phyloP scores from a whole-genome alignment of 805 yeast genomes.

The Candida multigemmis region DNA sequence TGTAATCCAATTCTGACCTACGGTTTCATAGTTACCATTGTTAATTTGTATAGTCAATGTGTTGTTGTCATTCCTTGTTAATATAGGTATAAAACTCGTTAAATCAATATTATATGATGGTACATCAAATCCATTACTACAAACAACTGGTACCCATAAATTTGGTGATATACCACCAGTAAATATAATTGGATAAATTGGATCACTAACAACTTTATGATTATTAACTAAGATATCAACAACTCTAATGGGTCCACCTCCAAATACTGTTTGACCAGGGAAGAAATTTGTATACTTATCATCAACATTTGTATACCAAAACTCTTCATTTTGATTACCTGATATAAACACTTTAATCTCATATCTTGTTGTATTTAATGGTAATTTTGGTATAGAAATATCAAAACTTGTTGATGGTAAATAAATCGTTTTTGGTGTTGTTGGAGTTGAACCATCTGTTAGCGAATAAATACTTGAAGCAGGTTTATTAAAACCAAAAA shows the following conservation, averaged over 20 bases:
- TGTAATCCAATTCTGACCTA: slow-evolving; percentile 50
- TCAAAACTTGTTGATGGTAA: slow-evolving; percentile 32
- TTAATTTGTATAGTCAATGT: slow-evolving; percentile 41
- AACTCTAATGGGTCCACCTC: slow-evolving; percentile 67
- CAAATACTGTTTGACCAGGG: slow-evolving; percentile 34
- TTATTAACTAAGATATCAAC: slow-evolving; percentile 56
- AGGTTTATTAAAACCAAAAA: too few relatives aligned
- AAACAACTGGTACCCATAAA: slow-evolving; percentile 75
- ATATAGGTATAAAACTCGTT: slow-evolving; percentile 57
- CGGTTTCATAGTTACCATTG: slow-evolving; percentile 32
- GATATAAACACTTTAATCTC: slow-evolving; percentile 52
- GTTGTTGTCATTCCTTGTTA: slow-evolving; percentile 27
- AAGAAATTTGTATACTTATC: slow-evolving; percentile 37
- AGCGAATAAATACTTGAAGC: slow-evolving; percentile 29
- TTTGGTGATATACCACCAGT: slow-evolving; percentile 80
- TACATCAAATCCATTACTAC: slow-evolving; percentile 64
- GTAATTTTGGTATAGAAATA: slow-evolving; percentile 35
- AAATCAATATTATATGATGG: slow-evolving; percentile 61
- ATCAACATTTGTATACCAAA: slow-evolving; percentile 64
- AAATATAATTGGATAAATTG: slow-evolving; percentile 67
- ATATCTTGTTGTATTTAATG: slow-evolving; percentile 51
- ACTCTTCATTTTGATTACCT: slow-evolving; percentile 76
- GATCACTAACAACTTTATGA: slow-evolving; percentile 45
- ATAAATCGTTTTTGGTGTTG: slow-evolving; percentile 35
- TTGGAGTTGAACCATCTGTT: too few relatives aligned